Conservation (phyloP, 768 basidiomycete genomes). For the Pulveroboletus sp. region DNA sequence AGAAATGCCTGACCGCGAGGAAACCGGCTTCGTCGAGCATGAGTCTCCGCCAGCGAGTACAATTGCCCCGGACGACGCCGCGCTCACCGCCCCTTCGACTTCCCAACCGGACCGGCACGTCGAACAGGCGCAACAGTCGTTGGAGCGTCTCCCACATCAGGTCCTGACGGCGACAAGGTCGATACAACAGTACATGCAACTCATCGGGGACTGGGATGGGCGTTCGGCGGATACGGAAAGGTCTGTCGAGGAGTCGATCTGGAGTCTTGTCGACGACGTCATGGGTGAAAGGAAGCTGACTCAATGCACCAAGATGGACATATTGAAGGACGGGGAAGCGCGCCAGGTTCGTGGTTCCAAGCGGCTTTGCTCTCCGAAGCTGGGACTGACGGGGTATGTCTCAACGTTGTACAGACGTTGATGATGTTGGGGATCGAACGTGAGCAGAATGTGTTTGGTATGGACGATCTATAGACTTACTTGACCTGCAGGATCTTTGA, state of each 20-base stretch:
- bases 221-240: conserved; percentile 3
- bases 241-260: conserved; percentile 21
- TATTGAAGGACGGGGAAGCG: conserved; percentile 41
- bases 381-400: too few species aligned
- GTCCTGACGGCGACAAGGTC: conserved; percentile 35
- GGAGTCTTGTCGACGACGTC: conserved; percentile 38
- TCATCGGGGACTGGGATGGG: conserved; percentile 20
- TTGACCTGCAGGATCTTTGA: conserved; percentile 28
- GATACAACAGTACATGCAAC: conserved; percentile 41
- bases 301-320: conserved; percentile 35
- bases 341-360: conserved; percentile 34
- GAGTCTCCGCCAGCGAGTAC: not conserved
- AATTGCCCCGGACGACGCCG: not conserved
- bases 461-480: not conserved
- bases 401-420: conserved; percentile 30
- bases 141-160: conserved; percentile 39
- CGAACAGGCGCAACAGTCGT: conserved; percentile 23
- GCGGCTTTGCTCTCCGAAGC: not conserved
- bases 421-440: conserved; percentile 46
- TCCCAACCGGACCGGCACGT: conserved; percentile 6
- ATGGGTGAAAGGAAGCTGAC: conserved; percentile 33
- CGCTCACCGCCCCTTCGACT: not conserved
- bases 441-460: conserved; percentile 22
- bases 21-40: not conserved
- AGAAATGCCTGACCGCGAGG: not conserved